Percentiles rank a stretch among this genome's conserved stretches.
Conservation (phyloP, 148 eudicot genomes). For the Dysphania ambrosioides region DNA sequence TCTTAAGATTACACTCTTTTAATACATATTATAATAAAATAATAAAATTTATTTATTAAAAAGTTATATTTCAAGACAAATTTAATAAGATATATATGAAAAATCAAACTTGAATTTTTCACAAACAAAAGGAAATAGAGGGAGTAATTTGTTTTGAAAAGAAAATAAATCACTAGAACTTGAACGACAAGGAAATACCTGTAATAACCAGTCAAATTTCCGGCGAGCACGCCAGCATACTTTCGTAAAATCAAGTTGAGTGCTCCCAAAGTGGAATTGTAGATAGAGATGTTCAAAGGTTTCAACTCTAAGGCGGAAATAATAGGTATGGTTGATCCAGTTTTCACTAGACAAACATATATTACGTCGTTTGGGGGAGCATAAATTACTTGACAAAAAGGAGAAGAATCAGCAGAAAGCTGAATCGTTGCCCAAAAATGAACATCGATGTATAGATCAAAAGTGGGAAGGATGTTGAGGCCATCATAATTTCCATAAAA, state of each 20-base stretch:
- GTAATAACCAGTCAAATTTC: not conserved
- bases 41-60: no score
- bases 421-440: not conserved
- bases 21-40: no score
- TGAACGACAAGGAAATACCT: no score
- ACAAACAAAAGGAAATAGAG: no score
- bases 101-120: no score
- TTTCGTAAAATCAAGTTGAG: not conserved
- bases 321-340: not conserved
- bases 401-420: fast-evolving
- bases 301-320: constrained; percentile 16
- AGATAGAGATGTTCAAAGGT: constrained; percentile 10
- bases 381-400: not conserved
- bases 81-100: no score
- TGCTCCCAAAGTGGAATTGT: constrained; percentile 1
- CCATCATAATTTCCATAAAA: constrained; percentile 21
- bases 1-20: no score
- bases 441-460: constrained; percentile 18
- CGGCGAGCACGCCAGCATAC: not conserved
- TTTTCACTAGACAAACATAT: constrained; percentile 13
- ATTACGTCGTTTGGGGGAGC: not conserved
- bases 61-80: no score
- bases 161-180: no score
- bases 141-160: no score
- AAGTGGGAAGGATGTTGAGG: not conserved